These are phyloP conservation scores for Hanseniaspora vineae DNA, from an alignment of 805 yeast genomes.

Conservation along the genomic window DNA sequence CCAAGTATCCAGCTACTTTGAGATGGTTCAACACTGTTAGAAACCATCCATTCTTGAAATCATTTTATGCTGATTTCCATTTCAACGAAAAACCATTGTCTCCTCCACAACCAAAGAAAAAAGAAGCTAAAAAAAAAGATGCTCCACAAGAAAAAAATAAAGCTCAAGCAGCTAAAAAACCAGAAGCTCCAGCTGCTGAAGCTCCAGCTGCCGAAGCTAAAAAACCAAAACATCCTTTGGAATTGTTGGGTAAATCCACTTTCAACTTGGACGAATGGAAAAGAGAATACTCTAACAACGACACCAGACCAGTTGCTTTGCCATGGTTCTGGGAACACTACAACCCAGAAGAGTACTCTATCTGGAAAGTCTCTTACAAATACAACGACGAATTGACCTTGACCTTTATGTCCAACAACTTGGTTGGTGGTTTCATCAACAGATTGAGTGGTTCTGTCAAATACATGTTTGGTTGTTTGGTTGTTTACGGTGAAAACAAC, in stretches of 20 bases:
- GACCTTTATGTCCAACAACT: conserved; percentile 97
- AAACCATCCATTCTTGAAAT: conserved; percentile 30
- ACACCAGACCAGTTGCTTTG: conserved; percentile 83
- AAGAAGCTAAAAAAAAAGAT: conserved; percentile 25
- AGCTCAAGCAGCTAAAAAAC: conserved; percentile 27
- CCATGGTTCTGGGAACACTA: conserved; percentile 98
- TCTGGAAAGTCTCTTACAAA: conserved; percentile 92
- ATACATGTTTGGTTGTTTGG: conserved; percentile 85
- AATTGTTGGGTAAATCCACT: conserved; percentile 58
- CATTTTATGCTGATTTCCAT: conserved; percentile 37
- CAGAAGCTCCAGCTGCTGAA: conserved; percentile 24
- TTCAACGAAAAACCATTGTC: conserved; percentile 53
- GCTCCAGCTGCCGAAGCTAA: conserved; percentile 33
- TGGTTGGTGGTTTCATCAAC: conserved; percentile 96
- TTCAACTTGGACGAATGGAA: conserved; percentile 84
- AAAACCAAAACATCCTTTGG: conserved; percentile 87
- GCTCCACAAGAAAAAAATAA: conserved; percentile 11
- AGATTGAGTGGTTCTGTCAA: conserved; percentile 86
- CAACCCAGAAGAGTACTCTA: conserved; percentile 86
- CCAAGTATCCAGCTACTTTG: conserved; percentile 43
- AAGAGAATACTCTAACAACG: conserved; percentile 93
- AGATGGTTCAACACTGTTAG: conserved; percentile 59
- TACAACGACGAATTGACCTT: conserved; percentile 95
- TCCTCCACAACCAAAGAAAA: conserved; percentile 75
- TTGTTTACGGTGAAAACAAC: conserved; percentile 98